Conservation (phyloP, 139 green algal species). For the Chlamydomonas incerta region DNA sequence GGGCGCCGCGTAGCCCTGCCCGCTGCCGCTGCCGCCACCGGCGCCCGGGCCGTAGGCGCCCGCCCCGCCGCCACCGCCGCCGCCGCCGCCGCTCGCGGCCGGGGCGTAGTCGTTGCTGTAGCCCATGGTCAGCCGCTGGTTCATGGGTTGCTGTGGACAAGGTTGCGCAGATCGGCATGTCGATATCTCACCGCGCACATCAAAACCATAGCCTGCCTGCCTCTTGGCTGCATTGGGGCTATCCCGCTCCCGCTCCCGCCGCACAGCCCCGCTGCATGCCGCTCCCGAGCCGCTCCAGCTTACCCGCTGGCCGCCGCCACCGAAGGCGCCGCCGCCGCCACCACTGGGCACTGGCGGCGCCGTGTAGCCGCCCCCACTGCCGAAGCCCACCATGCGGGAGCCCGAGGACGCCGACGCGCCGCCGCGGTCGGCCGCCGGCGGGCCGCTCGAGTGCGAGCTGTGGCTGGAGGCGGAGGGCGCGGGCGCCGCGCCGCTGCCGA, state of each 20-base stretch:
- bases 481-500: conserved; percentile 69
- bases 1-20: neutral
- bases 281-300: no score
- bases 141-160: conserved; percentile 18
- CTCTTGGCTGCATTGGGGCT: no score
- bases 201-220: no score
- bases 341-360: neutral
- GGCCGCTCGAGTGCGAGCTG: no score
- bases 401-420: neutral
- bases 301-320: neutral
- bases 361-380: conserved; percentile 48
- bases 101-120: neutral
- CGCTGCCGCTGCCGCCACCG: neutral
- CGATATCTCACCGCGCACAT: no score
- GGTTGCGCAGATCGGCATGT: no score
- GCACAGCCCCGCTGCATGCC: no score
- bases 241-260: no score
- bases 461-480: neutral
- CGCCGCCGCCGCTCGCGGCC: neutral
- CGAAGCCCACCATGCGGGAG: conserved; percentile 72
- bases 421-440: conserved; percentile 25
- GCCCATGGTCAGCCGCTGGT: conserved; percentile 16
- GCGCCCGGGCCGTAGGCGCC: neutral
- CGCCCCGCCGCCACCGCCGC: neutral
- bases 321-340: neutral